Evolutionary conservation across 805 yeast genomes (phyloP).

Genomic region (Candida namnaoensis): DNA sequence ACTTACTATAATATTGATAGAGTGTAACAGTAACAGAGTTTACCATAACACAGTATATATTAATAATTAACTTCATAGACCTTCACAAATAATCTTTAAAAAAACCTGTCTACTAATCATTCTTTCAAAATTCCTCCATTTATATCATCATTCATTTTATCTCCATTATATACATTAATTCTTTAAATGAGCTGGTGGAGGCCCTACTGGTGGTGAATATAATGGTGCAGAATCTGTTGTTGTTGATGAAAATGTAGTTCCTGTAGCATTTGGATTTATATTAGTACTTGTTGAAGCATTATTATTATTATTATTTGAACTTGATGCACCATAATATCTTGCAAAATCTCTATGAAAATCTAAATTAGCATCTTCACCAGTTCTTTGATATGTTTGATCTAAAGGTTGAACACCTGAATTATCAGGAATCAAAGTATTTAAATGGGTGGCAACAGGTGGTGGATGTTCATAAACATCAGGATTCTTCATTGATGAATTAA

Average conservation of each 20-base stretch:
- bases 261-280: not conserved
- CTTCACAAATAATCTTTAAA: no score
- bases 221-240: no score
- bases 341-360: conserved; percentile 18
- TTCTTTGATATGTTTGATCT: not conserved
- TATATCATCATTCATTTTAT: no score
- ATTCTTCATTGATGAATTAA: conserved; percentile 9
- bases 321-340: conserved; percentile 8
- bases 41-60: no score
- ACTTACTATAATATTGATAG: no score
- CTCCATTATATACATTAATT: no score
- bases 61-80: no score
- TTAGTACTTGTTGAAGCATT: not conserved
- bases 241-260: conserved; percentile 4
- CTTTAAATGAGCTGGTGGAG: conserved; percentile 16
- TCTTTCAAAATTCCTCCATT: no score
- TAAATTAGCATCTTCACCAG: conserved; percentile 8
- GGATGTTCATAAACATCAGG: conserved; percentile 5
- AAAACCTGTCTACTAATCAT: no score
- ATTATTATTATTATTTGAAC: not conserved
- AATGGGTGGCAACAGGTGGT: not conserved
- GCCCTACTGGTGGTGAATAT: conserved; percentile 10
- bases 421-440: conserved; percentile 12
- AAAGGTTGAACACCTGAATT: conserved; percentile 1
- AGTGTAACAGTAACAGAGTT: no score